Evolutionary conservation across 257 asterid genomes (phyloP).

Genomic region (Galeopsis tetrahit): DNA sequence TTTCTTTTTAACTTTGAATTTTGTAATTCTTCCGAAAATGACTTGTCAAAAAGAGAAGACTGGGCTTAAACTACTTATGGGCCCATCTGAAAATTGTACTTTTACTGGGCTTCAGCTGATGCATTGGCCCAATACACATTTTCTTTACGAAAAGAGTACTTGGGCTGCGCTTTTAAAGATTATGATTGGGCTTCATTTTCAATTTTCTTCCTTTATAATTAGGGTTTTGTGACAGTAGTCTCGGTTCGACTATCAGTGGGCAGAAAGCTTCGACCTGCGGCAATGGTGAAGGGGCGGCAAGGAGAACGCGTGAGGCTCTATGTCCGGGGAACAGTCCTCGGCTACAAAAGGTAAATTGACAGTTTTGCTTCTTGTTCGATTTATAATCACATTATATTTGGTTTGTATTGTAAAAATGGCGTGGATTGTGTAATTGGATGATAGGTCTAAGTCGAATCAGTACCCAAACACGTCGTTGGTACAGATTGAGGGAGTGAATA

Average conservation of each 20-base stretch:
- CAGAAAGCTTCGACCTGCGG: constrained; percentile 11
- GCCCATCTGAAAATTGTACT: too few species aligned
- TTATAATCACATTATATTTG: neutral
- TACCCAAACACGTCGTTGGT: constrained; percentile 89
- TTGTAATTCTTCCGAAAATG: too few species aligned
- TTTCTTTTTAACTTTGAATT: neutral
- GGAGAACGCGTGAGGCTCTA: constrained; percentile 44
- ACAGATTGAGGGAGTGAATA: constrained; percentile 92
- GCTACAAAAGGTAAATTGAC: constrained; percentile 39
- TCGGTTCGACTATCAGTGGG: neutral
- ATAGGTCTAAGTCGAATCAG: constrained; percentile 92
- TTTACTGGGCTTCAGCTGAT: neutral
- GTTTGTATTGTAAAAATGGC: constrained; percentile 2
- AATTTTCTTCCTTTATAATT: neutral
- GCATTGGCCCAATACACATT: neutral
- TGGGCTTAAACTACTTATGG: too few species aligned
- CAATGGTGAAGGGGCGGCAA: constrained; percentile 45
- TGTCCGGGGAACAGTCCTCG: constrained; percentile 46
- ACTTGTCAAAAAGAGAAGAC: neutral
- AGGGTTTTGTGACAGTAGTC: constrained; percentile 18
- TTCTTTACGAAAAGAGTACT: neutral
- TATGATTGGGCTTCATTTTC: neutral
- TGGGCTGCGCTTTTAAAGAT: neutral
- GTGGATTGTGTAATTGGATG: constrained; percentile 16
- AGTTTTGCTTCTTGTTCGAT: neutral